phyloP scores from a whole-genome alignment of 2,329 filamentous ascomycete species.

The Penicillium brasilianum region DNA sequence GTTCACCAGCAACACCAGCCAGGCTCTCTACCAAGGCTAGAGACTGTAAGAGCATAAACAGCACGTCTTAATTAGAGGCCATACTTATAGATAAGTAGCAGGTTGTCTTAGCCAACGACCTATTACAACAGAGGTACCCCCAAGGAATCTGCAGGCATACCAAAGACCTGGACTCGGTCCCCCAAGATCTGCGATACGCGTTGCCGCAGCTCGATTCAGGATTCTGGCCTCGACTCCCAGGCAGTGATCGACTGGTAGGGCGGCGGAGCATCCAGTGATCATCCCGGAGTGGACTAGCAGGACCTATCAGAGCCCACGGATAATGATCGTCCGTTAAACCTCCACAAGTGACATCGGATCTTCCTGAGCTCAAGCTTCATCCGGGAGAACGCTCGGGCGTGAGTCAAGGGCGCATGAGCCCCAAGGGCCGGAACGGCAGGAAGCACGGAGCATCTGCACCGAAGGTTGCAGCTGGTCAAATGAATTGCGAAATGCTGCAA shows the following conservation, averaged over 20 bases:
- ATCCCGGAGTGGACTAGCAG: background rate
- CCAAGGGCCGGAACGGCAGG: constrained; percentile 1
- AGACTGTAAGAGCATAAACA: background rate
- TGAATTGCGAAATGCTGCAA: background rate
- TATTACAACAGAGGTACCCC: background rate
- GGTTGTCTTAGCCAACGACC: background rate
- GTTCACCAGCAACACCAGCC: no score
- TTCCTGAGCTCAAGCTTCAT: background rate
- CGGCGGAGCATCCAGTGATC: background rate
- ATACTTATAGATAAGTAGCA: background rate
- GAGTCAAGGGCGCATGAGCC: constrained; percentile 5
- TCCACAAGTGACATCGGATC: background rate
- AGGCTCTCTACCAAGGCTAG: background rate
- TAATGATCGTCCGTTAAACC: background rate
- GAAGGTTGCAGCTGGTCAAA: background rate
- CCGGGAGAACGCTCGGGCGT: background rate
- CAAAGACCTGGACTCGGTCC: constrained; percentile 1
- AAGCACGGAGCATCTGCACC: background rate
- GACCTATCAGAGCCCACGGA: background rate
- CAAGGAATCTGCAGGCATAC: constrained; percentile 9
- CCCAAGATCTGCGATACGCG: background rate
- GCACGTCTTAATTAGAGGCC: no score
- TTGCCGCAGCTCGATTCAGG: background rate
- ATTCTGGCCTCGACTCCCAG: background rate
- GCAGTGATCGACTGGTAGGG: constrained; percentile 5